Evolutionary conservation across 2,329 filamentous ascomycete species (phyloP).

Genomic region (Waltergamsia citrina): DNA sequence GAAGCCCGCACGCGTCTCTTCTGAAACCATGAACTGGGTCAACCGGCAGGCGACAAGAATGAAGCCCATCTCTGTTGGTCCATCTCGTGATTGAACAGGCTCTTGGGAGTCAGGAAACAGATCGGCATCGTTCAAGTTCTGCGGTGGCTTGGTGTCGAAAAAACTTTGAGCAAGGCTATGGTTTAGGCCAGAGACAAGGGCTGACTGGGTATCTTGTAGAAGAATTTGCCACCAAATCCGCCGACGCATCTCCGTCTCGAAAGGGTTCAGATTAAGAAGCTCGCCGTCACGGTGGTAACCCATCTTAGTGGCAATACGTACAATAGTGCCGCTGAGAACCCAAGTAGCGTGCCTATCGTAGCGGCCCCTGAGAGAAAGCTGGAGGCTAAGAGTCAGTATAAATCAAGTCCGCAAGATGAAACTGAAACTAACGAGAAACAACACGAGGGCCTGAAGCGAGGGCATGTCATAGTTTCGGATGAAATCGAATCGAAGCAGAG

Average conservation of each 20-base stretch:
- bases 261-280: slow-evolving; percentile 43
- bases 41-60: slow-evolving; percentile 40
- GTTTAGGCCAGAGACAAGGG: slow-evolving; percentile 46
- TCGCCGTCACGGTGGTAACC: slow-evolving; percentile 56
- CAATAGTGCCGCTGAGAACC: slow-evolving; percentile 49
- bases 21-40: slow-evolving; percentile 35
- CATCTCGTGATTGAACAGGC: slow-evolving; percentile 39
- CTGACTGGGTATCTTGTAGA: slow-evolving; percentile 46
- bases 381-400: neutral
- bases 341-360: slow-evolving; percentile 51
- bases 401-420: neutral
- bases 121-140: slow-evolving; percentile 50
- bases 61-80: slow-evolving; percentile 53
- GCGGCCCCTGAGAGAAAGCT: slow-evolving; percentile 47
- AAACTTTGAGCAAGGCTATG: slow-evolving; percentile 39
- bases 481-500: slow-evolving; percentile 44
- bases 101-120: slow-evolving; percentile 43
- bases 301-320: slow-evolving; percentile 59
- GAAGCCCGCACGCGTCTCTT: slow-evolving; percentile 23
- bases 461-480: slow-evolving; percentile 48
- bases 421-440: slow-evolving; percentile 39
- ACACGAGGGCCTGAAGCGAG: slow-evolving; percentile 47
- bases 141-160: slow-evolving; percentile 47
- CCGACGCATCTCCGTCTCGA: slow-evolving; percentile 59
- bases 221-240: slow-evolving; percentile 59